Conservation (phyloP, 805 yeast species). For the Zygosaccharomyces lentus region DNA sequence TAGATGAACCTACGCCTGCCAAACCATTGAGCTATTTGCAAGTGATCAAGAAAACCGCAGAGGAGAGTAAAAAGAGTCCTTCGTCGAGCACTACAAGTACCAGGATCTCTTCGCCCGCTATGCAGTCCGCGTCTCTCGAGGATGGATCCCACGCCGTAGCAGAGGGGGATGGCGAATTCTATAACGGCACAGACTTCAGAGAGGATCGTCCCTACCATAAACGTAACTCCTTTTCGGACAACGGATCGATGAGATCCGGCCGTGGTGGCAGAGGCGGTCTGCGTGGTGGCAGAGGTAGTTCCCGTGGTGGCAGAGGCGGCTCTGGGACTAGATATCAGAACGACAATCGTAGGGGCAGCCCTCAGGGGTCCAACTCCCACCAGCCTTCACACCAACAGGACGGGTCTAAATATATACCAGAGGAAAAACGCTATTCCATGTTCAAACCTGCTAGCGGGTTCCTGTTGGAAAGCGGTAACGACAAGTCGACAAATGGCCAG, state of each 20-base stretch:
- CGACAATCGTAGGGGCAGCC: constrained; percentile 1
- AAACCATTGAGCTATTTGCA: constrained; percentile 29
- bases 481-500: constrained; percentile 11
- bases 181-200: not conserved
- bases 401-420: constrained; percentile 6
- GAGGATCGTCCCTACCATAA: constrained; percentile 4
- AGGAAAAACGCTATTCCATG: constrained; percentile 24
- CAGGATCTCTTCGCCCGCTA: constrained; percentile 9
- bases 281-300: constrained; percentile 20
- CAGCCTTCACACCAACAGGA: constrained; percentile 9
- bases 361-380: not conserved
- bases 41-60: constrained; percentile 26
- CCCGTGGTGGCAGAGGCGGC: constrained; percentile 17
- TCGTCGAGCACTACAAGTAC: constrained; percentile 8
- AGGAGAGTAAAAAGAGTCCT: constrained; percentile 19
- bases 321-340: constrained; percentile 11
- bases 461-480: constrained; percentile 18
- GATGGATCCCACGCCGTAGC: not conserved
- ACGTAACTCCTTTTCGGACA: constrained; percentile 7
- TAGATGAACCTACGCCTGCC: constrained; percentile 3
- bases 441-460: constrained; percentile 36
- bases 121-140: not conserved
- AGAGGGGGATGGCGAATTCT: not conserved
- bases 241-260: constrained; percentile 12
- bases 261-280: constrained; percentile 19